These are phyloP conservation scores for Phytophthora capsici DNA, from an alignment of 352 stramenopile genomes.

Conservation along the genomic window DNA sequence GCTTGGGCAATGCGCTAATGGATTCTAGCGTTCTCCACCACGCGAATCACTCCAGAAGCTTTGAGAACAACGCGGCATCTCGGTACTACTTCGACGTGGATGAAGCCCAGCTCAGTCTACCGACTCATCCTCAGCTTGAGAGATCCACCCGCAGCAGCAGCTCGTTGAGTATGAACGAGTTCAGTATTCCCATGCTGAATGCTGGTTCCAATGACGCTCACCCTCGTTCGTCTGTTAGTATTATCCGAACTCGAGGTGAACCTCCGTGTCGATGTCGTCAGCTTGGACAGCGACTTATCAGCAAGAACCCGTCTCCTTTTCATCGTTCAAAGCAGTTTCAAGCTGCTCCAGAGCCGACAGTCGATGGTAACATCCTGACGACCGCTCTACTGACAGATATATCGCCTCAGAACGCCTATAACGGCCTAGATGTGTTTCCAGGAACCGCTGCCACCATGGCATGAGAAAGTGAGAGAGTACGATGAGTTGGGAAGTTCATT, in stretches of 20 bases:
- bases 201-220: conserved; percentile 8
- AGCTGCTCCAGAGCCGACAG: conserved; percentile 4
- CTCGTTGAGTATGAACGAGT: conserved; percentile 23
- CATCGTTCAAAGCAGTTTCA: conserved; percentile 18
- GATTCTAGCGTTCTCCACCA: conserved; percentile 65
- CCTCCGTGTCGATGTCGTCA: conserved; percentile 49
- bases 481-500: background rate
- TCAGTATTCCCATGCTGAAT: conserved; percentile 28
- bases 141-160: conserved; percentile 5
- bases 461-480: background rate
- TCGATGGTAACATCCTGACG: conserved; percentile 20
- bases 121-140: conserved; percentile 19
- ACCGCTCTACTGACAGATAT: conserved; percentile 20
- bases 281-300: conserved; percentile 50
- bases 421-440: conserved; percentile 1
- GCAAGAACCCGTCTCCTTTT: conserved; percentile 19
- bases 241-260: conserved; percentile 12
- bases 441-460: conserved; percentile 23
- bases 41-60: conserved; percentile 48
- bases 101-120: conserved; percentile 24
- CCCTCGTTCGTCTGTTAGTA: conserved; percentile 22
- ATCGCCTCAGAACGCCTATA: conserved; percentile 15
- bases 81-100: conserved; percentile 52
- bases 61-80: conserved; percentile 40
- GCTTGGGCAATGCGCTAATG: conserved; percentile 71